Evolutionary conservation across 2,329 filamentous ascomycete genomes (phyloP).

Genomic region (Fusarium longipes): DNA sequence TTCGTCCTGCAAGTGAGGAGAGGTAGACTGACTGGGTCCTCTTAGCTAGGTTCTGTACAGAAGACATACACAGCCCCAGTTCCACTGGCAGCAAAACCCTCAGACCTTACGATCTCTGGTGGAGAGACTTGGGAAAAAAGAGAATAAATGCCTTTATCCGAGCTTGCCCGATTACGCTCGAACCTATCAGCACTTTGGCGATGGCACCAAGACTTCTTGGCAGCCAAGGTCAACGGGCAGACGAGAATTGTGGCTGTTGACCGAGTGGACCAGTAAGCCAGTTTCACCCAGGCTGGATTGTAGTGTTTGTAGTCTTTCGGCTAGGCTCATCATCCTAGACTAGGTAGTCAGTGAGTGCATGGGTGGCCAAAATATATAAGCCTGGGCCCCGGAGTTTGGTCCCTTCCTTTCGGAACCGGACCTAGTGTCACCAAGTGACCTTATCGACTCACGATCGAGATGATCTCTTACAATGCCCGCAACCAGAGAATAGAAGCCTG

Average conservation of each 20-base stretch:
- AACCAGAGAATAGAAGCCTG: constrained; percentile 45
- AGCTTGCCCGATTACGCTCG: constrained; percentile 19
- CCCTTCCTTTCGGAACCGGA: constrained; percentile 21
- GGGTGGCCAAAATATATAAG: constrained; percentile 41
- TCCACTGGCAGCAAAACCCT: constrained; percentile 18
- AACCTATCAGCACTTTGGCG: constrained; percentile 38
- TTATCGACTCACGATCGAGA: constrained; percentile 39
- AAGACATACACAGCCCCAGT: constrained; percentile 42
- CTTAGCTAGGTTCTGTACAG: neutral
- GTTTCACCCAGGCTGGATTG: constrained; percentile 21
- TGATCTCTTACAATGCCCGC: constrained; percentile 42
- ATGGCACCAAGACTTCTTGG: constrained; percentile 31
- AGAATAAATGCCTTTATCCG: constrained; percentile 22
- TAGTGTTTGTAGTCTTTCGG: constrained; percentile 22
- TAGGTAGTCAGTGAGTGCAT: constrained; percentile 31
- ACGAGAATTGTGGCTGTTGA: constrained; percentile 41
- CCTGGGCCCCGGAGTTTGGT: constrained; percentile 30
- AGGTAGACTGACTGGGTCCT: constrained; percentile 23
- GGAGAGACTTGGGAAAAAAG: constrained; percentile 28
- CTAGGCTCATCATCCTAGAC: constrained; percentile 35
- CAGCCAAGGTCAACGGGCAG: constrained; percentile 36
- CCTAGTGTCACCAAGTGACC: constrained; percentile 42
- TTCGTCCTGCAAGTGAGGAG: constrained; percentile 26
- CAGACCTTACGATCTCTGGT: constrained; percentile 14
- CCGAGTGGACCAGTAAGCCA: constrained; percentile 39